Conservation (phyloP, 78 protist species). For the Pigoraptor vietnamica region DNA sequence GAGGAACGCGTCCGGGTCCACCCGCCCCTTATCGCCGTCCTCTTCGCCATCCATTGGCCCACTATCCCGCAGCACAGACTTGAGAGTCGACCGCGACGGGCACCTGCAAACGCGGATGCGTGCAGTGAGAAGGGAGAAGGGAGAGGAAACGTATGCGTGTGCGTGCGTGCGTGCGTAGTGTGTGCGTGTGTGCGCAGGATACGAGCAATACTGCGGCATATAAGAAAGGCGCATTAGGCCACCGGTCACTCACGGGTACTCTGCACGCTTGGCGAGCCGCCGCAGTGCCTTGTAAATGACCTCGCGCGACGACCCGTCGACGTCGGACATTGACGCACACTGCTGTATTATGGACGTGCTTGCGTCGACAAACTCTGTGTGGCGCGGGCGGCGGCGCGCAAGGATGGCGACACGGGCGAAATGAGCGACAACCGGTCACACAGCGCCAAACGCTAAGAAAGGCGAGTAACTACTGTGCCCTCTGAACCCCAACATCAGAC, state of each 20-base stretch:
- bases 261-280: not conserved
- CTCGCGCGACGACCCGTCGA: not conserved
- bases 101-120: not conserved
- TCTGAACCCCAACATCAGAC: too few relatives aligned
- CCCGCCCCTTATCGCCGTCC: not conserved
- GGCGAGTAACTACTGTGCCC: too few relatives aligned
- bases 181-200: not conserved
- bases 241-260: not conserved
- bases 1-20: not conserved
- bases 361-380: not conserved
- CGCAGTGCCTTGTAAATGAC: not conserved
- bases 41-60: not conserved
- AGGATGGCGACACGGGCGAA: not conserved
- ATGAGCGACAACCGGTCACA: not conserved
- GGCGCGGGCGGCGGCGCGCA: too few relatives aligned
- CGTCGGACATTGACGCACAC: not conserved
- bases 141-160: not conserved
- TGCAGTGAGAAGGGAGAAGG: not conserved
- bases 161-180: not conserved
- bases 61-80: not conserved
- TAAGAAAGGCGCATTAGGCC: not conserved
- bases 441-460: too few relatives aligned
- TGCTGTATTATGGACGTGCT: not conserved
- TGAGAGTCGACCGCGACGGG: not conserved
- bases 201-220: not conserved